A percentile compares a stretch with the other conserved stretches of the same genome.
Evolutionary conservation across 345 rosid genomes (phyloP).

Genomic region (Hypericum androsaemum): DNA sequence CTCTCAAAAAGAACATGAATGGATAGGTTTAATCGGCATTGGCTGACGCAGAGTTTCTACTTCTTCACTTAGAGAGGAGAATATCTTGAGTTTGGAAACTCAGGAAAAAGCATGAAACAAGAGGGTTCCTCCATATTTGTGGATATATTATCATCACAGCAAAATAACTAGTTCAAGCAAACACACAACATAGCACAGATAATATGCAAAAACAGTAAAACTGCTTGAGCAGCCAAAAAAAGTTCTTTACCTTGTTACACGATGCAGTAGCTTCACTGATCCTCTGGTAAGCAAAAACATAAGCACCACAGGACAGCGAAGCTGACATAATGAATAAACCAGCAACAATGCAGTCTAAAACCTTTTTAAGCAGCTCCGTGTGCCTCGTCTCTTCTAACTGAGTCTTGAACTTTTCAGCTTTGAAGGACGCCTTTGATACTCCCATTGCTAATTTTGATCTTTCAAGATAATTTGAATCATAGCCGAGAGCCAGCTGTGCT

Average conservation of each 20-base stretch:
- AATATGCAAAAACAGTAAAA: too few relatives aligned
- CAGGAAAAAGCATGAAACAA: too few relatives aligned
- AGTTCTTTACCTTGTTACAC: constrained; percentile 38
- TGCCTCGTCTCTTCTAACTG: constrained; percentile 58
- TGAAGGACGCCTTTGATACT: constrained; percentile 54
- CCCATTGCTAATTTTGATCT: constrained; percentile 63
- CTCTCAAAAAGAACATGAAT: too few relatives aligned
- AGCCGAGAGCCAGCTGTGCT: constrained; percentile 35
- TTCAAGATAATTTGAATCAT: constrained; percentile 50
- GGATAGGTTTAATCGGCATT: too few relatives aligned
- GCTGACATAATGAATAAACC: constrained; percentile 53
- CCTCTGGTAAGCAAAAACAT: constrained; percentile 49
- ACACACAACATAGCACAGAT: too few relatives aligned
- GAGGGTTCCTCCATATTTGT: too few relatives aligned
- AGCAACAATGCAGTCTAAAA: constrained; percentile 70
- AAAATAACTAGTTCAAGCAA: too few relatives aligned
- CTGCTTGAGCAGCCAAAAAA: constrained; percentile 1
- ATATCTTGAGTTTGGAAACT: too few relatives aligned
- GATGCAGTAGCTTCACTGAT: constrained; percentile 60
- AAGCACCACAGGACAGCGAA: constrained; percentile 50
- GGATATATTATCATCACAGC: too few relatives aligned
- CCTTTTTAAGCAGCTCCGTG: constrained; percentile 49
- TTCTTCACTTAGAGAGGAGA: too few relatives aligned
- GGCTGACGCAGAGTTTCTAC: too few relatives aligned
- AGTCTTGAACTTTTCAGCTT: constrained; percentile 63